Base-by-base conservation (phyloP, 495 filamentous ascomycete genomes). In the Trichoderma reesei region DNA sequence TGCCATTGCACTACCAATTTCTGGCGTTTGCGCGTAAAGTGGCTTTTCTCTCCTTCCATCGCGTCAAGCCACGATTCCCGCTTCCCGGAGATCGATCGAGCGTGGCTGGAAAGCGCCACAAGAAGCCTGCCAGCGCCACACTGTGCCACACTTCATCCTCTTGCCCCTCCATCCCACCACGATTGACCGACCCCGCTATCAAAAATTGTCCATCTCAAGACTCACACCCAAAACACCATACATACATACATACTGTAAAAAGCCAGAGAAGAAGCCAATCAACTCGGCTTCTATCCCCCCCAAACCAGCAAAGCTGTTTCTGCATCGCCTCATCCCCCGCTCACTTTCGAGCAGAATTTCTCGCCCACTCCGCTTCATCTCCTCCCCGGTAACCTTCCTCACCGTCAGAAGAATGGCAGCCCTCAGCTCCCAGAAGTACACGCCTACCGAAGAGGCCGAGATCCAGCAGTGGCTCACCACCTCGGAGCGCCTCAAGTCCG, bases 381-480 rank as follows among this genome's bases (percentile, higher is more conserved):
- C 64, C 59, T 68, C 16, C 62, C 66, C 42, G 66, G 65, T 67
- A 48, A 60, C 56, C 66, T 67, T 68, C 63, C 66, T 67, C 64
- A 68, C 71, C 18, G 42, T 68, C 68, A 76, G 70, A 71, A 76
- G 70, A 71, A 83, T 83, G 81, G 73, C 80, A 41, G 84, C 91
- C 68, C 90, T 92, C 78, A 79, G 85, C 61, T 72, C 80, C 65
- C 82, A 81, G 69, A 85, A 82, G 67, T 96, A 93, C 75, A 85
- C 83, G 63, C 79, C 83, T 67, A 77, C 83, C 65, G 93, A 98
- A 75, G 84, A 89, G 73, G 84, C 88, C 34, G 92, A 95, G 74
- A 87, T 95, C 73, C 84, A 87, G 71, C 86, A 92, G 80, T 96
- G 92, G 92, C 79, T 96, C 68, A 84, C 82, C 68, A 87, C 88